Evolutionary conservation across 306 rosid species (phyloP), one percentile per base, ranked within the genome.

Genomic region (Lablab purpureus): DNA sequence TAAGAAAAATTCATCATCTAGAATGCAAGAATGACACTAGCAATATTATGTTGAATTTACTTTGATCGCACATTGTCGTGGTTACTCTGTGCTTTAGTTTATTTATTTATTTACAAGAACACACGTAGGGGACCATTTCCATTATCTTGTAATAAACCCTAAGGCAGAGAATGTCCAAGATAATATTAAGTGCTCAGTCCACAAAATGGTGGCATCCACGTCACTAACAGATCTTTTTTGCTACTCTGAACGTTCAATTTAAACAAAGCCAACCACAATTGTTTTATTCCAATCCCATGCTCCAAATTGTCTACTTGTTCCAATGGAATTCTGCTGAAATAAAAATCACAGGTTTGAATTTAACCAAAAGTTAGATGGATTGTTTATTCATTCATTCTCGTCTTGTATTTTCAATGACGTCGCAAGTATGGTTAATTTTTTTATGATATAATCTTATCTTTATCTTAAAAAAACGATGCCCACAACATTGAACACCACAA

Each of bases 171-270:
- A 83, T 64, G 73, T 4, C 9, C n/a, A 0, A 40, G 89, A 85
- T 83, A 76, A 74, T 65, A 67, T 59, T 51, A 80, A 87, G 91
- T 87, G 93, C 84, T 81, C 40, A 67, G 73, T 64, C 87, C 90
- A 86, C 83, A 85, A 79, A 62, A 49, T 82, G 79, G 89, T 90
- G 89, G 72, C 63, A 77, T 85, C 82, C 95, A 82, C 87, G 84
- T 87, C 88, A 81, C 75, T 2, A 62, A 58, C 45, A 75, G 52
- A 66, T 77, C 56, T 75, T 81, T 82, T 58, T 28, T 25, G 66
- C 75, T 15, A 9, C 23, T 49, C 15, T 67, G 12, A 72, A 71
- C 60, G 41, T 37, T 74, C 72, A 21, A 22, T 21, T 43, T 28
- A 45, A 68, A 63, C 60, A 36, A 81, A 80, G 47, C 27, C 28